Evolutionary conservation across 2,329 filamentous ascomycete species (phyloP).

Genomic region (Dothideomycetes sp.): DNA sequence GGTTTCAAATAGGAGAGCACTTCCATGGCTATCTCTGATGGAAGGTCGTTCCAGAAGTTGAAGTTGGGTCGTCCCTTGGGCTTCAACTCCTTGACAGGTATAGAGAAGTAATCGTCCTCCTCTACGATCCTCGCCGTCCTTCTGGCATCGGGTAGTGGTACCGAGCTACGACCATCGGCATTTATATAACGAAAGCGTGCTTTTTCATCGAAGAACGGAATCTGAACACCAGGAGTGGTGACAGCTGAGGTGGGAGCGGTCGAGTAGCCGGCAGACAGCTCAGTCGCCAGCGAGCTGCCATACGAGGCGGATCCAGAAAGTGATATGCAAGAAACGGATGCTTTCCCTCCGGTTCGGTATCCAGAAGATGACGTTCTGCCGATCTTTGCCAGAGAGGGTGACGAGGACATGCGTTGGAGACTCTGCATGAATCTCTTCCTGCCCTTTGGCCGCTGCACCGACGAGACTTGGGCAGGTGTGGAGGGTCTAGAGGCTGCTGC

Average conservation of each 20-base stretch:
- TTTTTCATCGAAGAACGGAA: slow-evolving; percentile 43
- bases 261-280: slow-evolving; percentile 47
- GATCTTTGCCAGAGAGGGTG: slow-evolving; percentile 58
- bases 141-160: slow-evolving; percentile 56
- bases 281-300: slow-evolving; percentile 32
- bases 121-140: slow-evolving; percentile 34
- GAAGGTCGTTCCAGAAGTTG: slow-evolving; percentile 73
- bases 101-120: slow-evolving; percentile 21
- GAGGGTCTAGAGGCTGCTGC: not conserved
- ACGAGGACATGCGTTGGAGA: slow-evolving; percentile 74
- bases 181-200: slow-evolving; percentile 42
- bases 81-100: slow-evolving; percentile 23
- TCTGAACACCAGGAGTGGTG: slow-evolving; percentile 37
- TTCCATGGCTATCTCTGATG: slow-evolving; percentile 69
- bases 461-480: not conserved
- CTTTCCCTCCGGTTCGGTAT: slow-evolving; percentile 55
- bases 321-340: slow-evolving; percentile 56
- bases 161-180: slow-evolving; percentile 43
- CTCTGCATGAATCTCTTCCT: slow-evolving; percentile 62
- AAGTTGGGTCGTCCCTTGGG: slow-evolving; percentile 34
- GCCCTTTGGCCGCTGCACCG: slow-evolving; percentile 53
- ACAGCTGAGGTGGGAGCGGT: slow-evolving; percentile 47
- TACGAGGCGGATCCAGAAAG: slow-evolving; percentile 47
- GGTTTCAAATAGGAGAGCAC: slow-evolving; percentile 69
- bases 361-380: slow-evolving; percentile 57